Evolutionary conservation across 2,329 filamentous ascomycete genomes (phyloP), one percentile per base, ranked within the genome.

Genomic region (Beauveria pseudobassiana): DNA sequence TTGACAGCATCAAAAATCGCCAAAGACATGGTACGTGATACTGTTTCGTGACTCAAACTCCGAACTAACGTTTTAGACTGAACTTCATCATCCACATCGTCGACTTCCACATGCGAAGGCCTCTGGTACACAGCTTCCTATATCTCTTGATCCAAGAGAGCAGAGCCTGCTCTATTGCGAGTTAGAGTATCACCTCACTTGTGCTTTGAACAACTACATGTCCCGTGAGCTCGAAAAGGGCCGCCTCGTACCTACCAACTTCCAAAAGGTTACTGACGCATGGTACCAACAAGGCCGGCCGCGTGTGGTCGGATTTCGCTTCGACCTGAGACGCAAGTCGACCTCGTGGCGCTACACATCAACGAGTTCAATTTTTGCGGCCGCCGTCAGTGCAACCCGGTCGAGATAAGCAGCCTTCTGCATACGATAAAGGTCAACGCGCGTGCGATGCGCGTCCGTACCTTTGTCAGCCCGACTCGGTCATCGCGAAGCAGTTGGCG

Each of bases 101-200:
- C 71, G 73, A 24, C 63, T 69, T 5, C 72, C 72, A 45, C 68
- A 69, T 2, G 65, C 70, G 7, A 75, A 72, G 51, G 68, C 70
- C 20, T 65, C 67, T 16, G 64, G 66, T 34, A 66, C 73, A 16
- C 73, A 72, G 16, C 67, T 81, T 3, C 70, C 72, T 24, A 81
- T 84, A 65, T 84, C 82, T 0, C 75, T 86, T 3, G 73, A 78
- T 66, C 74, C 82, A 1, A 79, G 83, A 49, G 82, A 85, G 70
- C 83, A 86, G 67, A 82, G 79, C 55, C 76, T 86, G 9, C 70
- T 86, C 8, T 85, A 84, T 69, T 82, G 82, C 68, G 83, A 86
- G 69, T 77, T 86, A 8, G 82, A 85, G 67, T 86, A 78, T 65
- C 71, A 78, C 62, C 69, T 86, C n/a, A 78, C 77, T 62, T 78